Base-by-base conservation (phyloP, 2,329 filamentous ascomycete genomes). In the Macrophomina tecta region DNA sequence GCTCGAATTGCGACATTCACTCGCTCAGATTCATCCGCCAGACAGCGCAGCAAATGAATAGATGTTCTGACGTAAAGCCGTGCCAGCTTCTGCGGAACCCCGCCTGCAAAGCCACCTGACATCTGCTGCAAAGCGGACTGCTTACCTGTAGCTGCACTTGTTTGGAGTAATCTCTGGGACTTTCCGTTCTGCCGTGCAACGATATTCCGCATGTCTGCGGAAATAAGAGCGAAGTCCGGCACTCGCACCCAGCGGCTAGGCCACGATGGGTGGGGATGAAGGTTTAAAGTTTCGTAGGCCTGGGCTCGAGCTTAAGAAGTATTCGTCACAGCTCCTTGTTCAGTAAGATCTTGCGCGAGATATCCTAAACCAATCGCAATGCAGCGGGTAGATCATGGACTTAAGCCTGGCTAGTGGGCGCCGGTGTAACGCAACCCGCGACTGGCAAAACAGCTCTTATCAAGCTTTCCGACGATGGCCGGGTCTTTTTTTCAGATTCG, bases 351-450 rank as follows among this genome's bases (percentile, higher is more conserved):
- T 61, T 61, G 56, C 40, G 28, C 42, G 18, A 61, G 28, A 18
- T 30, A 40, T 61, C 30, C 56, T 48, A 61, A 18, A 61, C 56
- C 16, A 34, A 61, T 61, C 56, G 40, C 40, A 28, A 61, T 16
- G 32, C 46, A 12, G 40, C 56, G 56, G 56, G 56, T 48, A 61
- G 56, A 61, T 61, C 56, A 34, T 60, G 28, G 38, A 36, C 32
- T 45, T 58, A 58, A 42, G 38, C 55, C 55, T 30, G 55, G 38
- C 23, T 45, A 61, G 56, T 34, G 56, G 56, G 18, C 56, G 16
- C 40, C 42, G 48, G 40, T 48, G 56, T 61, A 36, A 61, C 28
- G 28, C 28, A 28, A 28, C 28, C 8, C 5, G 40, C 30, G 56
- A 46, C 28, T 48, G 40, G 56, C 56, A 16, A 16, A 23, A 23